Conservation (phyloP, 192 early-diverging fungal species). For the Umbelopsis sp. region DNA sequence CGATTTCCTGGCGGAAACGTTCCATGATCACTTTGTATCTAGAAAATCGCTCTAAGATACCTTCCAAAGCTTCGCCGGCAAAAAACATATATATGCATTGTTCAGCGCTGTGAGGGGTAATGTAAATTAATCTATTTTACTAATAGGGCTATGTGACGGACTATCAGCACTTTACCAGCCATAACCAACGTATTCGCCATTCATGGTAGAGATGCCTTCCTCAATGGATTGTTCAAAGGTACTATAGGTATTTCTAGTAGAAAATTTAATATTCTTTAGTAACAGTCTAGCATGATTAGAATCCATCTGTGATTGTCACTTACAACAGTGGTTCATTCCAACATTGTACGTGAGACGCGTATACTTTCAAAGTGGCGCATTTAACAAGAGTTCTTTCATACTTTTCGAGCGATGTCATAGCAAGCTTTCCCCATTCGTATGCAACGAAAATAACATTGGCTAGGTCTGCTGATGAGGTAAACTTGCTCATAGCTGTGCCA, state of each 20-base stretch:
- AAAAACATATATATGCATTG: conserved; percentile 28
- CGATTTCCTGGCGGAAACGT: conserved; percentile 32
- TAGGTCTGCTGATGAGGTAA: not conserved
- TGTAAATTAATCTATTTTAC: not conserved
- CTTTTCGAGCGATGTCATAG: not conserved
- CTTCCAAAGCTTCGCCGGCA: conserved; percentile 22
- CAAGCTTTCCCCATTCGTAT: conserved; percentile 33
- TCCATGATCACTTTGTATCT: conserved; percentile 15
- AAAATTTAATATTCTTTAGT: not conserved
- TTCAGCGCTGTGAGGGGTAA: not conserved
- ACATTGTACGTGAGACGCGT: conserved; percentile 37
- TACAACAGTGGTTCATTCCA: conserved; percentile 36
- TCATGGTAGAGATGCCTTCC: conserved; percentile 33
- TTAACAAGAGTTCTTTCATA: conserved; percentile 24
- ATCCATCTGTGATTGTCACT: not conserved
- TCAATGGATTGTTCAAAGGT: conserved; percentile 28
- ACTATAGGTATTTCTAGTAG: not conserved
- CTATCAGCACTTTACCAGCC: not conserved
- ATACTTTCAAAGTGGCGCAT: conserved; percentile 39
- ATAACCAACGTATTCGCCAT: conserved; percentile 35
- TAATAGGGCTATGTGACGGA: not conserved
- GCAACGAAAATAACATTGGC: not conserved
- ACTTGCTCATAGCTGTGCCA: conserved; percentile 21
- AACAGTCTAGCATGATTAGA: not conserved
- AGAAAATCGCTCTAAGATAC: conserved; percentile 7